Evolutionary conservation across 1,284 basidiomycete genomes (phyloP).

Genomic region (Pseudozyma pruni): DNA sequence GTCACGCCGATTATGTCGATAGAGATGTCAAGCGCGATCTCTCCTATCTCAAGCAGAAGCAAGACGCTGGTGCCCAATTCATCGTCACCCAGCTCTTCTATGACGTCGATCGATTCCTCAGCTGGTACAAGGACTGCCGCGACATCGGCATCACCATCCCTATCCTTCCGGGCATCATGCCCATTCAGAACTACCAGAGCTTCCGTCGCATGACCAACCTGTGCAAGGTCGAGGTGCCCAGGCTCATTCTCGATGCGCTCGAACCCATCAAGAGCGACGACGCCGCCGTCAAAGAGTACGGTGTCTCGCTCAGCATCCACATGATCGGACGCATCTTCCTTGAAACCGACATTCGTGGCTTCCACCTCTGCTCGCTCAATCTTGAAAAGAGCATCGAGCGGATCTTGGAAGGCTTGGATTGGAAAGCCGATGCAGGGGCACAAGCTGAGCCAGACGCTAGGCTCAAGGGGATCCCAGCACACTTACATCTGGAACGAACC

Average conservation of each 20-base stretch:
- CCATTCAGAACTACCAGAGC: conserved; percentile 93
- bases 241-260: conserved; percentile 76
- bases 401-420: conserved; percentile 73
- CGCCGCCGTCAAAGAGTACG: conserved; percentile 88
- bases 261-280: conserved; percentile 81
- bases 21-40: conserved; percentile 77
- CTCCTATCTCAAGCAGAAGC: conserved; percentile 82
- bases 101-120: conserved; percentile 76
- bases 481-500: conserved; percentile 34
- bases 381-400: conserved; percentile 93
- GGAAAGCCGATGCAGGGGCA: conserved; percentile 33
- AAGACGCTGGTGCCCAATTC: conserved; percentile 94
- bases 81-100: conserved; percentile 98
- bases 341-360: conserved; percentile 78
- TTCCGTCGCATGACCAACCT: conserved; percentile 91
- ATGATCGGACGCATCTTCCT: conserved; percentile 76
- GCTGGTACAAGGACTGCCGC: conserved; percentile 53
- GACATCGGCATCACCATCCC: conserved; percentile 83
- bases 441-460: conserved; percentile 14
- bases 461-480: conserved; percentile 18
- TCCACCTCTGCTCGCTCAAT: conserved; percentile 97
- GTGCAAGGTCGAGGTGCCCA: conserved; percentile 83
- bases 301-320: conserved; percentile 72
- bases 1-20: conserved; percentile 76
- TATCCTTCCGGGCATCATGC: conserved; percentile 96